phyloP scores from a whole-genome alignment of 2,329 filamentous ascomycete species.

The Fusarium tanahbumbuense region DNA sequence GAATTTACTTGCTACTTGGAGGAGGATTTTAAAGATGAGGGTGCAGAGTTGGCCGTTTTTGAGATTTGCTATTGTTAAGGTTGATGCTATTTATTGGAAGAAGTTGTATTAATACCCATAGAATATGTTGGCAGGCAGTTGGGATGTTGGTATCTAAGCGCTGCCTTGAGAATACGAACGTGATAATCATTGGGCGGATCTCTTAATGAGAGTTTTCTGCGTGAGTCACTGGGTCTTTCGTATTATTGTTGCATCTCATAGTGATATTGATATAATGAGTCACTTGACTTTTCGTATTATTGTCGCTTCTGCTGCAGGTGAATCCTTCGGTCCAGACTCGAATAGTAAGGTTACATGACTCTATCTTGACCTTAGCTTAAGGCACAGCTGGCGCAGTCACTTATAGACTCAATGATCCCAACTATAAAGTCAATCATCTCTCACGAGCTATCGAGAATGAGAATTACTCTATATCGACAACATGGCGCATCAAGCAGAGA shows the following conservation, averaged over 20 bases:
- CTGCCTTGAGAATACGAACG: neutral
- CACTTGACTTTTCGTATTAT: neutral
- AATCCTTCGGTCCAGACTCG: neutral
- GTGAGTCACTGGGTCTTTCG: neutral
- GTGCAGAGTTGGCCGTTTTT: constrained; percentile 7
- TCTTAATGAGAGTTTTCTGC: neutral
- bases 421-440: accelerated
- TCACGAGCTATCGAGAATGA: accelerated
- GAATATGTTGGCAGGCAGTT: neutral
- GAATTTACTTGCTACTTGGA: constrained; percentile 1
- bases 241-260: neutral
- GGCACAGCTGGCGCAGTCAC: neutral
- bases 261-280: too few species aligned
- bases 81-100: constrained; percentile 16
- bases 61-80: constrained; percentile 6
- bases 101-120: neutral
- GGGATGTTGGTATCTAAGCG: too few species aligned
- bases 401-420: neutral
- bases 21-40: constrained; percentile 1
- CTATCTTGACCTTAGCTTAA: neutral
- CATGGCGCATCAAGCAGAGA: constrained; percentile 25
- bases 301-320: too few species aligned
- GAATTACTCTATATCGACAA: too few species aligned
- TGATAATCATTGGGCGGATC: too few species aligned
- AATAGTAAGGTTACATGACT: neutral